Evolutionary conservation across 2,329 filamentous ascomycete genomes (phyloP), one percentile per base, ranked within the genome.

Genomic region (Sarocladium kiliense): DNA sequence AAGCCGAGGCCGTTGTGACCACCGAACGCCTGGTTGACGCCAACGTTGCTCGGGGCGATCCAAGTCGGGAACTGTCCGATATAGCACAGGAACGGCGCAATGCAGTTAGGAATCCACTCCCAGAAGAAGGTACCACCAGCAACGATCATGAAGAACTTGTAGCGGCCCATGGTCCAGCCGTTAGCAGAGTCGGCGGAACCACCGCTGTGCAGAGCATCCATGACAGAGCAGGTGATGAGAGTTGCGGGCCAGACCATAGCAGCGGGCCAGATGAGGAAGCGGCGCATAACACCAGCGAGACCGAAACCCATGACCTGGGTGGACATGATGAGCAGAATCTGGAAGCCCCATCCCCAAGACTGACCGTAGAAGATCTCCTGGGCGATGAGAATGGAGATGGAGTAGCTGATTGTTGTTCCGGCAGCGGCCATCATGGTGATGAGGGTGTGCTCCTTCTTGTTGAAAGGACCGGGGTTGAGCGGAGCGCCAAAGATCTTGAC

Each of bases 241-340:
- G 77, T 74, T 41, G 74, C 71, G 2, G 82, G 82, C 81, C 82
- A 85, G 57, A 85, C 77, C 81, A 85, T 85, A 30, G 80, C 76
- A 1, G 82, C 78, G 1, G 80, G 82, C 65, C 71, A 77, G n/a
- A 81, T 75, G 19, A 85, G 72, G 65, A 81, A 85, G 23, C 78
- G 74, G 26, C 80, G 73, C 30, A 75, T 74, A 42, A 85, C 65
- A 1, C 82, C 82, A 1, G 83, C 82, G 16, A 86, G 68, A 1
- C 81, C 81, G 59, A 84, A 84, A 3, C 84, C 84, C 49, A 84
- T 79, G 60, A 81, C 44, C 25, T 47, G 44, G 11, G 44, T 47
- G n/a, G 44, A 47, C 44, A 47, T 47, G 44, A 47, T 47, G 44
- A 47, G 44, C n/a, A 47, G 44, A 23, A 47, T 47, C 44, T 47